Base-by-base conservation (phyloP, 148 eudicot genomes). In the Agrostemma githago region DNA sequence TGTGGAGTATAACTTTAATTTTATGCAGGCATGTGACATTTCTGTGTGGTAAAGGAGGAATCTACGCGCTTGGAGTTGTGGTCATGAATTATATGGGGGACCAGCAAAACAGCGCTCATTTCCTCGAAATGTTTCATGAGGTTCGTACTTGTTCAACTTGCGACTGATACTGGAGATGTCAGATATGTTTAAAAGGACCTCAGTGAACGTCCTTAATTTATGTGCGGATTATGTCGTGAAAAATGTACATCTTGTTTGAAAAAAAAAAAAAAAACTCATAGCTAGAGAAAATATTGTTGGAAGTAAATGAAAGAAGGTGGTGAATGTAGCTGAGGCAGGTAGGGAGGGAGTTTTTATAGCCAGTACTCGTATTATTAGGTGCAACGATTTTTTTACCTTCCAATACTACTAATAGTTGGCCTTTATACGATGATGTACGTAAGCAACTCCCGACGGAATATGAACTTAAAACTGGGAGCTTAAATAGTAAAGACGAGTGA, bases 11-110 rank as follows among this genome's bases (percentile, higher is more conserved):
- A 8, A 46, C n/a, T 19, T 42, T 26, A 26, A 26, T 26, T 3
- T 61, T 68, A 7, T 74, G 62, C 85, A 89, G 97, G 79, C 83
- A 89, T 46, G 82, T 87, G 72, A 89, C 97, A 3, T 91, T 91
- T 78, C 78, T 91, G 69, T 82, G 88, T 58, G 93, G 97, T 59
- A 86, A 79, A 81, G 93, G 89, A 74, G 96, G 97, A 69, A 73
- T 89, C 12, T 89, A 83, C 62, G 91, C 93, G 0, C 83, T 89
- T 40, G 97, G 97, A 21, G 91, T 85, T 61, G 91, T 91, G 54
- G 76, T 85, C 19, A 77, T 87, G 34, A 82, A 79, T 71, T 79
- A 80, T 40, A 20, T 63, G 17, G 89, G 86, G 84, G 89, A 89
- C 83, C 80, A 81, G 68, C 76, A 66, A 37, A 83, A 78, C 72